Evolutionary conservation across 2,329 filamentous ascomycete genomes (phyloP).

Genomic region (Seiridium cupressi): DNA sequence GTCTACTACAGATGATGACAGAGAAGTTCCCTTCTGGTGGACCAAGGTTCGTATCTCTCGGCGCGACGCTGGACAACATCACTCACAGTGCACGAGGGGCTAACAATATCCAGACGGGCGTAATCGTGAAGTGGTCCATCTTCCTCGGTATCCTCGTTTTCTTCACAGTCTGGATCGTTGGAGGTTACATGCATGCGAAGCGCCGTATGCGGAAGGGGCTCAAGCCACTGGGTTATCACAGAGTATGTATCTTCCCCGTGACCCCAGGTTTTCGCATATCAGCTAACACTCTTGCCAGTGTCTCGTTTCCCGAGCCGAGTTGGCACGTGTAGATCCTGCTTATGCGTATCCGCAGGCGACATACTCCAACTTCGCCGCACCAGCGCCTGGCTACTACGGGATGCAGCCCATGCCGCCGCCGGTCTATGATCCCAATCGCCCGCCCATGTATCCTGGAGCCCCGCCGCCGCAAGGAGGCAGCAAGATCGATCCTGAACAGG

Average conservation of each 20-base stretch:
- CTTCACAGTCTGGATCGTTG: conserved; percentile 61
- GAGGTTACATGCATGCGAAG: conserved; percentile 70
- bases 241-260: conserved; percentile 42
- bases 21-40: conserved; percentile 7
- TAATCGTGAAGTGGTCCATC: conserved; percentile 70
- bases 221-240: conserved; percentile 67
- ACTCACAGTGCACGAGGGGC: not conserved
- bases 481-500: conserved; percentile 54
- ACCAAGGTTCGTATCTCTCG: not conserved
- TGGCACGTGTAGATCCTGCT: conserved; percentile 45
- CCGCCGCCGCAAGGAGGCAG: conserved; percentile 39
- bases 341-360: conserved; percentile 43
- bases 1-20: not conserved
- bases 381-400: conserved; percentile 36
- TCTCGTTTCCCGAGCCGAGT: conserved; percentile 46
- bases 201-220: conserved; percentile 63
- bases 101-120: conserved; percentile 46
- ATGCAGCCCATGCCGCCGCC: conserved; percentile 57
- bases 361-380: conserved; percentile 37
- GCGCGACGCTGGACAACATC: not conserved
- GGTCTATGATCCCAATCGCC: conserved; percentile 57
- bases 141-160: conserved; percentile 60
- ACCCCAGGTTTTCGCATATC: too few species aligned
- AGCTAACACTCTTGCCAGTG: conserved; percentile 35
- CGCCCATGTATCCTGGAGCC: conserved; percentile 50